Percentiles rank a stretch among this genome's conserved stretches.
Conservation (phyloP, 192 early-diverging fungal genomes). For the Backusella australiensis region DNA sequence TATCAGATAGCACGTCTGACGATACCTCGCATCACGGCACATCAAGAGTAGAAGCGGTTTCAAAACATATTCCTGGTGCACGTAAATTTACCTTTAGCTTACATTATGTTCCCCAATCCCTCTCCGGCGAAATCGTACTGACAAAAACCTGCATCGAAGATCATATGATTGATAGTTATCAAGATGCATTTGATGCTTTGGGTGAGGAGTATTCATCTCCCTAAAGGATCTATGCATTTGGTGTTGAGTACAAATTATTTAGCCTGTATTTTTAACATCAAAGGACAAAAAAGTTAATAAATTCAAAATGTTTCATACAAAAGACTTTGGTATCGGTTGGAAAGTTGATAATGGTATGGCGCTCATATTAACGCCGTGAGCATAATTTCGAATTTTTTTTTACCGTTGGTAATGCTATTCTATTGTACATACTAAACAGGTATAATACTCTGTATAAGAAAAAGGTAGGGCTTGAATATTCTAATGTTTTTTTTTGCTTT, state of each 20-base stretch:
- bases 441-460: no score
- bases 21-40: neutral
- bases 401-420: no score
- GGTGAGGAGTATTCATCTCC: neutral
- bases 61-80: slow-evolving; percentile 24
- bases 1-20: neutral
- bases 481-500: neutral
- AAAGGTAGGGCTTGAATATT: neutral
- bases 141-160: slow-evolving; percentile 30
- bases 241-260: neutral
- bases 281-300: neutral
- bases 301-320: neutral
- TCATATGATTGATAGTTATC: slow-evolving; percentile 29
- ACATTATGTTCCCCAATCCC: slow-evolving; percentile 4
- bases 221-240: neutral
- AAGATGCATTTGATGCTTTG: slow-evolving; percentile 18
- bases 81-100: slow-evolving; percentile 5
- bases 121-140: slow-evolving; percentile 29
- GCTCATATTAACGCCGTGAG: neutral
- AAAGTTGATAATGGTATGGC: neutral
- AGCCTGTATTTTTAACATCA: neutral
- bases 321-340: neutral
- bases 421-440: no score
- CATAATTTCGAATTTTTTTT: neutral
- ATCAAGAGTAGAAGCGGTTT: slow-evolving; percentile 1